Percentiles rank a stretch among this genome's conserved stretches.
Evolutionary conservation across 306 rosid genomes (phyloP).

Genomic region (Prinsepia uniflora): DNA sequence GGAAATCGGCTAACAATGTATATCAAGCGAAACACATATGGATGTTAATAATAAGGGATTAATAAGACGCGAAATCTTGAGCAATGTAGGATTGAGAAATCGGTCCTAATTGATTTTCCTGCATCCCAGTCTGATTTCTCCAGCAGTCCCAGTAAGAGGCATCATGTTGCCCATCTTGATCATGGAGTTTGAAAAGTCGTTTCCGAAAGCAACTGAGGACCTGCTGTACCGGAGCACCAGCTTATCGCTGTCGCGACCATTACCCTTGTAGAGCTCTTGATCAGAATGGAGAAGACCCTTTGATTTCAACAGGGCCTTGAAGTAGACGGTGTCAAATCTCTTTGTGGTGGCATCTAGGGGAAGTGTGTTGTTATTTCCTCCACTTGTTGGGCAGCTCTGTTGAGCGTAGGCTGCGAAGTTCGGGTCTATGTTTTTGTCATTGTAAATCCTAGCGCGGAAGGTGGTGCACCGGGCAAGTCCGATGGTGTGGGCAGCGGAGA

Average conservation of each 20-base stretch:
- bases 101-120: conserved; percentile 8
- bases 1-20: neutral
- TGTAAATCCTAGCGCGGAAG: conserved; percentile 24
- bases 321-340: conserved; percentile 29
- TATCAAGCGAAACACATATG: neutral
- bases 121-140: conserved; percentile 31
- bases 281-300: conserved; percentile 39
- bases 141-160: conserved; percentile 25
- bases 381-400: conserved; percentile 17
- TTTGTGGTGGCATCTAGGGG: conserved; percentile 16
- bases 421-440: conserved; percentile 24
- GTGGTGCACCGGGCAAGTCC: conserved; percentile 27
- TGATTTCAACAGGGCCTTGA: conserved; percentile 11
- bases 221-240: conserved; percentile 22
- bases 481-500: conserved; percentile 40
- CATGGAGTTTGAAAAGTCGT: conserved; percentile 25
- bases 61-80: neutral
- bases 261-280: conserved; percentile 26
- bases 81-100: neutral
- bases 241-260: conserved; percentile 22
- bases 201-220: neutral
- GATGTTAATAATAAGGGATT: neutral
- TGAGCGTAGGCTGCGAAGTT: conserved; percentile 1
- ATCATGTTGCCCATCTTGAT: conserved; percentile 34
- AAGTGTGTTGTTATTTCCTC: conserved; percentile 20